Base-by-base conservation (phyloP, 2,329 filamentous ascomycete species). In the Verticillium nubilum region DNA sequence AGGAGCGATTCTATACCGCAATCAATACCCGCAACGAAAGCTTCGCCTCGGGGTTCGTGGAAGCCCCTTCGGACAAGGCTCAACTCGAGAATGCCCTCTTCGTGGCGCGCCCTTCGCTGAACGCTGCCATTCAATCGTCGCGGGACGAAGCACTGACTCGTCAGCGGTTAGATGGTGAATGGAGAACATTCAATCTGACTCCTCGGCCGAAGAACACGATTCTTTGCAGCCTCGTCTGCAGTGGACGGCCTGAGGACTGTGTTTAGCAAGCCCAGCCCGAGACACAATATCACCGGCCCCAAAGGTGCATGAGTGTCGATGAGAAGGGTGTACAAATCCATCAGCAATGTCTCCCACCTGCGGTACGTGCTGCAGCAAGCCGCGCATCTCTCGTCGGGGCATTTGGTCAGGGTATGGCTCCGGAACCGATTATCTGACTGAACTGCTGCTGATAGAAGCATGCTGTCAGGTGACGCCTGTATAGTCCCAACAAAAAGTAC, bases 201-300 rank as follows among this genome's bases (percentile, higher is more conserved):
- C 55, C 58, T 25, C 37, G 35, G 23, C 61, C 61, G 15, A 25
- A 28, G 12, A 58, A 60, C 27, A 60, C 58, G 1, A 54, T 61
- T 12, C n/a, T 57, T 15, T 63, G 61, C 29, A 63, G 56, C 56
- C 33, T 63, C 7, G 23, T 62, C 5, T 54, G 60, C 17, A 17
- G 50, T 23, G 58, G 60, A 17, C 23, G 33, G 1, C 10, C 52
- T 3, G 54, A 31, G 10, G 33, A 37, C 33, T 62, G 42, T 25
- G 23, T 7, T 54, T 56, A 60, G 53, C 27, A 29, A 23, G 52
- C 9, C 52, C 52, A 35, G 60, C 55, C 28, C 4, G 33, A 57
- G 15, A 17, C 31, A 2, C 33, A 57, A 9, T 50, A 58, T 23
- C 60, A 47, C 5, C 58, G 60, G 4, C 56, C 60, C 13, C 59